phyloP scores from a whole-genome alignment of 371 early-diverging fungal species.

The Apophysomyces variabilis region DNA sequence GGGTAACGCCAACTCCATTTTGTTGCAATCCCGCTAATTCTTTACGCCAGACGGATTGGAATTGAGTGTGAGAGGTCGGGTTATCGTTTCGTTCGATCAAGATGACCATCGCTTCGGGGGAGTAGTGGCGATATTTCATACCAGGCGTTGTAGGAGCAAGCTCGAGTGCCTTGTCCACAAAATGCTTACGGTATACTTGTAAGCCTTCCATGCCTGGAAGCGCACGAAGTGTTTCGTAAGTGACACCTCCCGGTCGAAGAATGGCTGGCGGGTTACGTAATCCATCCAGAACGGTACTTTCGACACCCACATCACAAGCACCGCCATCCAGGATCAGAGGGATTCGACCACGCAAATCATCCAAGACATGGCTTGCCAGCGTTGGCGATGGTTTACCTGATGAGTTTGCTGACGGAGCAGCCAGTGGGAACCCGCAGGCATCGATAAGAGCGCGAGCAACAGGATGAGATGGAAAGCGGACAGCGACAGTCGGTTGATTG shows the following conservation, averaged over 20 bases:
- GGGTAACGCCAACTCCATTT: conserved; percentile 20
- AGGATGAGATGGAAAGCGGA: conserved; percentile 95
- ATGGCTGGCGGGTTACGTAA: conserved; percentile 77
- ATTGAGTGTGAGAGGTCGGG: conserved; percentile 13
- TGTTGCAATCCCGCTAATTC: conserved; percentile 22
- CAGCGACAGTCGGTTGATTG: conserved; percentile 88
- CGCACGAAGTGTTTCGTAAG: conserved; percentile 74
- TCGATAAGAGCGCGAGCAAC: conserved; percentile 91
- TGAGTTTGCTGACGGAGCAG: conserved; percentile 99
- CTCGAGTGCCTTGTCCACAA: conserved; percentile 73
- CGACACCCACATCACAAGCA: conserved; percentile 91
- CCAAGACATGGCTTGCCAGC: conserved; percentile 86
- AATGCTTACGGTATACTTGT: conserved; percentile 82
- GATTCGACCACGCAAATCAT: conserved; percentile 87
- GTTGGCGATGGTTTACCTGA: conserved; percentile 98
- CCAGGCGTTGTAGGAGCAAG: conserved; percentile 94
- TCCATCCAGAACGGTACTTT: conserved; percentile 96
- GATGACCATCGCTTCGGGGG: conserved; percentile 89
- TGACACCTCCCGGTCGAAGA: conserved; percentile 98
- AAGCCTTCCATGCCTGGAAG: conserved; percentile 61
- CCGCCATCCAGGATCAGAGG: conserved; percentile 95
- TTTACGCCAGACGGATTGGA: conserved; percentile 30
- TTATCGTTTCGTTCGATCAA: conserved; percentile 60
- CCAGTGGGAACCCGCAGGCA: conserved; percentile 89
- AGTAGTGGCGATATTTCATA: conserved; percentile 99